Evolutionary conservation across 192 early-diverging fungal species (phyloP), one percentile per base, ranked within the genome.

Genomic region (Cetraspora pellucida): DNA sequence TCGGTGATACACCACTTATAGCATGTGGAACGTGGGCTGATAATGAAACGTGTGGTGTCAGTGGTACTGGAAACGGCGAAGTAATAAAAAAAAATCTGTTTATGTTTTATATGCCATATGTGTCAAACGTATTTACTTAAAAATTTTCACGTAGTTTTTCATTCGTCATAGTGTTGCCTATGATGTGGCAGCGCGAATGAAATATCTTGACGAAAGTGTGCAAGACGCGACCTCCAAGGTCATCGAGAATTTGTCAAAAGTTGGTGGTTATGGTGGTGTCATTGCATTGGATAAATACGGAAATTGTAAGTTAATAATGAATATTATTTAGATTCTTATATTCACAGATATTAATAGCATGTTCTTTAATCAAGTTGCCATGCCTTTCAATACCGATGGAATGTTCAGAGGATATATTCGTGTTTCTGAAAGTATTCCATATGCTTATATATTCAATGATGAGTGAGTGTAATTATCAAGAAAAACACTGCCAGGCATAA

Each of bases 1-100:
- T 86, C n/a, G 85, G 85, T 7, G 85, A 86, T 46, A 84, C 85
- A 11, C 85, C 85, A 23, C 31, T 86, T 11, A 86, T 86, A 44
- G 80, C 76, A 16, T 85, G 69, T 31, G 85, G 85, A 6, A 86
- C 81, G 1, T 86, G 83, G 72, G 85, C 83, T 21, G 85, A 86
- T 61, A 83, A 85, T 45, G 74, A 71, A 46, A 75, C 80, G 11
- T 81, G 78, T 63, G 85, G 81, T 54, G 81, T 81, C 25, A 81
- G 79, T 59, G 84, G 81, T 14, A 86, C 85, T 16, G 85, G 85
- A 17, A 74, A 86, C 60, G 85, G 85, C 1, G 83, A 84, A 75
- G 78, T 84, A 59, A 78, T 9, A 30, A 16, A 16, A 19, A n/a
- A 44, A 19, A 13, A 23, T 31, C n/a, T 66, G n/a, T 43, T 14